phyloP scores from a whole-genome alignment of 192 early-diverging fungal species.

The Backusella luteola region DNA sequence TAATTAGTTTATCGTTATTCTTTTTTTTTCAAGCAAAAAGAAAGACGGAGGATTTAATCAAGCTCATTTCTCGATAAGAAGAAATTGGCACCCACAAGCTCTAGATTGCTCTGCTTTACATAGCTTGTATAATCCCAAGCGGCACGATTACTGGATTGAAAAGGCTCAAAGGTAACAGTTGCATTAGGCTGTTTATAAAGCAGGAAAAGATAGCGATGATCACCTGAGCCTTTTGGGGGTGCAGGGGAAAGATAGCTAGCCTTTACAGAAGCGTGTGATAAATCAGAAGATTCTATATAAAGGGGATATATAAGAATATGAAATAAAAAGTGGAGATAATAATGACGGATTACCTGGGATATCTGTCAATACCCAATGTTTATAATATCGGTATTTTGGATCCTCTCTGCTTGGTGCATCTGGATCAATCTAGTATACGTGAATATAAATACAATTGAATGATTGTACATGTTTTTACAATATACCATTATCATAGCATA shows the following conservation, averaged over 20 bases:
- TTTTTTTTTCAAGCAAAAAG: background rate
- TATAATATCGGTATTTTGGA: conserved; percentile 43
- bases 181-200: conserved; percentile 51
- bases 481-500: background rate
- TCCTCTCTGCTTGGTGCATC: conserved; percentile 52
- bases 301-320: background rate
- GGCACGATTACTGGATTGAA: background rate
- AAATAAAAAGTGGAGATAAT: background rate
- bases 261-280: conserved; percentile 13
- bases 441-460: background rate
- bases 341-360: conserved; percentile 35
- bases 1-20: no score
- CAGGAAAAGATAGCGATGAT: conserved; percentile 61
- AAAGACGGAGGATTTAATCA: background rate
- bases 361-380: conserved; percentile 55
- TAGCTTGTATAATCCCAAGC: conserved; percentile 40
- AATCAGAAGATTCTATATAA: background rate
- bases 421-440: conserved; percentile 44
- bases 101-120: conserved; percentile 36
- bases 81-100: conserved; percentile 49
- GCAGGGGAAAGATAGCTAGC: conserved; percentile 49
- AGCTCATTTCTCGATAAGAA: conserved; percentile 32
- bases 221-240: conserved; percentile 50
- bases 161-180: conserved; percentile 12
- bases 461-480: background rate